These are phyloP conservation scores for Trametes elegans DNA, from an alignment of 768 basidiomycete species.

Conservation along the genomic window DNA sequence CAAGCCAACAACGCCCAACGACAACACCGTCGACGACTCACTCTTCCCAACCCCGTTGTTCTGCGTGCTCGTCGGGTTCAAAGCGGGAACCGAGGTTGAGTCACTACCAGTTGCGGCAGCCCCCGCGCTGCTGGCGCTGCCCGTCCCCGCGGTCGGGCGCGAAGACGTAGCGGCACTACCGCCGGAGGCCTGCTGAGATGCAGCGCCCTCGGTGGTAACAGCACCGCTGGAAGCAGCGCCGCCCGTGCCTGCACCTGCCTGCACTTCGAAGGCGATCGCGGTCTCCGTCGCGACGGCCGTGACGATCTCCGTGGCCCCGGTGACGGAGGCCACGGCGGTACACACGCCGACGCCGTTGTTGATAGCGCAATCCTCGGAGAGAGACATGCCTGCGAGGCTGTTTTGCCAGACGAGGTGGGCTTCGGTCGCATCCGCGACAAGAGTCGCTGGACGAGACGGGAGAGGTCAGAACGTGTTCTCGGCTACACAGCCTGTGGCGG, in stretches of 20 bases:
- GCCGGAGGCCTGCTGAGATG: neutral
- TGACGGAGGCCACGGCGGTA: conserved; percentile 20
- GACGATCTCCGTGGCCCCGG: neutral
- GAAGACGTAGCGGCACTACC: no score
- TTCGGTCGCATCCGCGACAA: conserved; percentile 42
- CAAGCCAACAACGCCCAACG: conserved; percentile 11
- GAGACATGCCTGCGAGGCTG: conserved; percentile 4
- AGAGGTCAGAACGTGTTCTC: no score
- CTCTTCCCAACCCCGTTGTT: conserved; percentile 6
- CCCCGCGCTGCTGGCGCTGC: no score
- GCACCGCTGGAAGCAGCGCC: neutral
- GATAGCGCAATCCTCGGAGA: conserved; percentile 30
- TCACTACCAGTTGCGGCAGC: neutral
- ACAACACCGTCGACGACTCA: neutral
- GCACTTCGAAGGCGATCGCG: conserved; percentile 27
- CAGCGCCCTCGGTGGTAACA: neutral
- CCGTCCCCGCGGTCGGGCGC: no score
- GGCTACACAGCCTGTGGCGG: no score
- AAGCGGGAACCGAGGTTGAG: neutral
- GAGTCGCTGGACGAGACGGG: conserved; percentile 33
- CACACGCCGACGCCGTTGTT: conserved; percentile 27
- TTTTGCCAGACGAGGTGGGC: conserved; percentile 39
- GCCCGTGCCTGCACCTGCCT: conserved; percentile 19
- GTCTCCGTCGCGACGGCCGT: conserved; percentile 10
- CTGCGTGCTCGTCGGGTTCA: neutral